phyloP scores from a whole-genome alignment of 1,139 yeast genomes.

The Saccharomyces hybrid region DNA sequence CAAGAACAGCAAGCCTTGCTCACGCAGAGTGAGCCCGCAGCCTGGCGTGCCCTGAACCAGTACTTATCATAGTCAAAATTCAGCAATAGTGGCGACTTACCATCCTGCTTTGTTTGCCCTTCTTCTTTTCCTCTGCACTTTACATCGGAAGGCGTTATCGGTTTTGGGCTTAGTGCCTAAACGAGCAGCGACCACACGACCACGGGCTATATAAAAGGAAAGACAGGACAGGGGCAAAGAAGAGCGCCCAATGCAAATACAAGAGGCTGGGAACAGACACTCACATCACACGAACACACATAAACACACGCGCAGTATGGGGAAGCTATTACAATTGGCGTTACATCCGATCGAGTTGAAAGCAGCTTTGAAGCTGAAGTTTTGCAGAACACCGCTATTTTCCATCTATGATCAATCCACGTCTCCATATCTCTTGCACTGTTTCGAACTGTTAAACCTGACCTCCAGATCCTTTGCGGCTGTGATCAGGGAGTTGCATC shows the following conservation, averaged over 20 bases:
- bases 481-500: conserved; percentile 85
- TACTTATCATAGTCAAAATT: not conserved
- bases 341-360: conserved; percentile 66
- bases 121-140: not conserved
- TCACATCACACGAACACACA: no score
- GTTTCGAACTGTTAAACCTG: conserved; percentile 57
- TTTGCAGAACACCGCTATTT: conserved; percentile 48
- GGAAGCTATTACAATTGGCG: conserved; percentile 54
- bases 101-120: not conserved
- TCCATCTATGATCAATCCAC: conserved; percentile 39
- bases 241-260: no score
- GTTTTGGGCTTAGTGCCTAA: conserved; percentile 1
- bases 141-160: conserved; percentile 1
- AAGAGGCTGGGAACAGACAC: no score
- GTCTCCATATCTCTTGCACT: conserved; percentile 46
- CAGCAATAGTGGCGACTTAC: not conserved
- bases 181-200: not conserved
- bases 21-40: not conserved
- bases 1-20: conserved; percentile 2
- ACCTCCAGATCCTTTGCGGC: conserved; percentile 92
- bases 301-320: no score
- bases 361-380: conserved; percentile 55
- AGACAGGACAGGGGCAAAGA: not conserved
- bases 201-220: not conserved
- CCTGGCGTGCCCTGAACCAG: not conserved